These are phyloP conservation scores for Ajuga chamaepitys DNA, from an alignment of 257 asterid species.

Conservation along the genomic window DNA sequence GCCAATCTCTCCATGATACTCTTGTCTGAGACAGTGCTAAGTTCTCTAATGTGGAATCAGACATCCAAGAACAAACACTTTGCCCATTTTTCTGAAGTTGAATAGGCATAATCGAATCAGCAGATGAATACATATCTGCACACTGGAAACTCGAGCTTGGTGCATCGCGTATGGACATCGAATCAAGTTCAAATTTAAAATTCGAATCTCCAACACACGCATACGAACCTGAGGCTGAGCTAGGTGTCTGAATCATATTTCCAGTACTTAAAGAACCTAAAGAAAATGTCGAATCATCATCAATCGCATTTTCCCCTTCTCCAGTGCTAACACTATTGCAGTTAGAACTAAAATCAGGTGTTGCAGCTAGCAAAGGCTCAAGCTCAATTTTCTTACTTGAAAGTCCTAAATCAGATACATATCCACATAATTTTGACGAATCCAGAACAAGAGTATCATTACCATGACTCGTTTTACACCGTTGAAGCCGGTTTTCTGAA, in stretches of 20 bases:
- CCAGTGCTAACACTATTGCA: too few relatives aligned
- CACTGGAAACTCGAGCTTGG: too few relatives aligned
- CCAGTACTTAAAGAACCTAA: conserved; percentile 39
- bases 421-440: conserved; percentile 19
- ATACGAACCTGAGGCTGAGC: conserved; percentile 39
- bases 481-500: too few relatives aligned
- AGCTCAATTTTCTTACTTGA: not conserved
- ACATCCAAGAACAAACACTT: conserved; percentile 9
- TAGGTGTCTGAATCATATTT: conserved; percentile 64
- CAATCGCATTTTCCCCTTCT: too few relatives aligned
- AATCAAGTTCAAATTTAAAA: conserved; percentile 23
- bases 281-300: conserved; percentile 25
- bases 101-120: not conserved
- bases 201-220: conserved; percentile 11
- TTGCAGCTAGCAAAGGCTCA: not conserved
- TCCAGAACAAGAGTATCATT: conserved; percentile 16
- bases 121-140: conserved; percentile 16
- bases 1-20: conserved; percentile 15
- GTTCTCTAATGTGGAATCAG: conserved; percentile 5
- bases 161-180: too few relatives aligned
- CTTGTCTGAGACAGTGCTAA: not conserved
- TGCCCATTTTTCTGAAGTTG: conserved; percentile 4
- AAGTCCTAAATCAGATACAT: conserved; percentile 23
- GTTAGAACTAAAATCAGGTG: not conserved
- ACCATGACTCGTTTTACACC: conserved; percentile 7